Evolutionary conservation across 306 rosid genomes (phyloP), one percentile per base, ranked within the genome.

Genomic region (Cucurbita ficifolia): DNA sequence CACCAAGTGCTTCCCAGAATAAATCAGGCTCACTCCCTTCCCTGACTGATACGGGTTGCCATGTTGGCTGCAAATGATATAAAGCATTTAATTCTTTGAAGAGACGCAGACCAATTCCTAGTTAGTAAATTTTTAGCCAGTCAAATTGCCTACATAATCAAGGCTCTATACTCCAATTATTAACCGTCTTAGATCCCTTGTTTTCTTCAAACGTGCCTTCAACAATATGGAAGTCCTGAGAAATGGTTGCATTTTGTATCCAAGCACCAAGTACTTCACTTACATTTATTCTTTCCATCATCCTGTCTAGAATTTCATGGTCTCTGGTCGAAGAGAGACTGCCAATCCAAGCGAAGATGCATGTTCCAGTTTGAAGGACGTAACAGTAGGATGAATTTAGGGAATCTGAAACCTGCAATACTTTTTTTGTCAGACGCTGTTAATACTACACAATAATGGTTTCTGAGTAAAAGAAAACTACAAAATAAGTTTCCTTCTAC

Each of bases 381-480:
- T 86, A 93, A 82, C 98, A 90, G 79, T 83, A 88, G 73, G 97
- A 93, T 51, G 98, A 93, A 80, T 93, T 93, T 86, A 93, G 82
- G 59, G 96, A 90, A 60, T 82, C 79, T 33, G 97, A 80, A 56
- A 87, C 96, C 98, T 93, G 86, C 76, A 78, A 84, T 45, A 75
- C 63, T 72, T 62, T 75, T 75, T 51, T 72, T 62, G 33, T 74
- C 22, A 78, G 33, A 6, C 0, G 40, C 3, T 12, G 6, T 43
- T 22, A 55, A 65, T 67, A 64, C 17, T 0, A 19, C 55, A 67
- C 55, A 67, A 67, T 67, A 22, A 21, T 64, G 2, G 10, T 39
- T 64, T 64, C 18, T 21, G 12, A 45, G 51, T 29, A 21, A 45
- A 45, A 6, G 18, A 21, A 67, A 46, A 40, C 52, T 46, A 13